Base-by-base conservation (phyloP, 441 rosid species). In the Sinapis alba region DNA sequence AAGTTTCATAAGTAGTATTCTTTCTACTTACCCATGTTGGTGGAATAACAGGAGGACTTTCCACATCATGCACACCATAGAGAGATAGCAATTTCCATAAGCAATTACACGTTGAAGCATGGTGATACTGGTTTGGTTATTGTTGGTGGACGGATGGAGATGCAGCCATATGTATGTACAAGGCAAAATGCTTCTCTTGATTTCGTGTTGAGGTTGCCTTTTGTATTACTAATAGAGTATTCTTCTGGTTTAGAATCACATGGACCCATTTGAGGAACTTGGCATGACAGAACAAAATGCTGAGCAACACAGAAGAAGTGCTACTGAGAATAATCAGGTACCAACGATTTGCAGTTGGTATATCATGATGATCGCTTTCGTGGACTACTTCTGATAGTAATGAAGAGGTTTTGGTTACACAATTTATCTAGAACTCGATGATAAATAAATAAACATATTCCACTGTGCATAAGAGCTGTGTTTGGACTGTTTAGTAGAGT, bases 101-200 rank as follows among this genome's bases (percentile, higher is more conserved):
- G 91, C 86, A 96, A 96, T 86, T 96, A 88, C 80, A 93, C 99
- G 6, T 79, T 96, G 84, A 90, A 81, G 88, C 93, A 89, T 57
- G 97, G 97, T 38, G 99, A 96, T 82, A 67, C 87, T 0, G 98
- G 97, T 62, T 77, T 96, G 83, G 81, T 96, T 64, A 81, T 96
- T 70, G 87, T 96, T 79, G 98, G 98, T 73, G 99, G 98, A 72
- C 87, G 98, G 83, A 96, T 93, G 97, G 97, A 96, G 85, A 69
- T 84, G 84, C 98, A 86, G 79, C 89, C 93, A 50, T 91, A 93
- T 88, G 99, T 96, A 87, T 78, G 89, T 82, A 53, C 76, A 16
- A 57, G 60, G 50, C 30, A 32, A 69, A 4, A 0, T n/a, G n/a
- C n/a, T 32, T 30, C 24, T 41, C 68, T 62, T 26, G 6, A 12